phyloP scores from a whole-genome alignment of 306 rosid species.

The Cicer bijugum region DNA sequence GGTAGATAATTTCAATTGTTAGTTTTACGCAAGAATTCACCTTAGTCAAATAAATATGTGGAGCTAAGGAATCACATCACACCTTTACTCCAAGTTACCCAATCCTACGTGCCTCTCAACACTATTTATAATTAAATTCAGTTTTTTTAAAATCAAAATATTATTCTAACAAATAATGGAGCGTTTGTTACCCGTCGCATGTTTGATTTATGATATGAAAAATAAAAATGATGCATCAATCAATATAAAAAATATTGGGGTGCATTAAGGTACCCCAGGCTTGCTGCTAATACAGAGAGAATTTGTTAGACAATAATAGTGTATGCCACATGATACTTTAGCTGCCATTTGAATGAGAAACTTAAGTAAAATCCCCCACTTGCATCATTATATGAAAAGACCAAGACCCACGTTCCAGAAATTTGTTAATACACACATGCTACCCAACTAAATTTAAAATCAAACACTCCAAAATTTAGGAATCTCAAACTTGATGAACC shows the following conservation, averaged over 20 bases:
- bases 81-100: background rate
- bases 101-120: background rate
- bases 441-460: constrained; percentile 1
- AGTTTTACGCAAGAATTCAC: background rate
- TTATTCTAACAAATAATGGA: background rate
- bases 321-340: constrained; percentile 22
- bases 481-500: constrained; percentile 18
- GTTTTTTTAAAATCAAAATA: background rate
- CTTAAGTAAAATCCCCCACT: constrained; percentile 10
- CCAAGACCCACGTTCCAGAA: constrained; percentile 7
- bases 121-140: constrained; percentile 3
- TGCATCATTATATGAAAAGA: constrained; percentile 10
- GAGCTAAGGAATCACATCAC: background rate
- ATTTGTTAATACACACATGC: constrained; percentile 5
- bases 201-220: constrained; percentile 18
- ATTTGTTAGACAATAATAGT: background rate
- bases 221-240: background rate
- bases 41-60: background rate
- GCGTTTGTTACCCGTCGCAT: background rate
- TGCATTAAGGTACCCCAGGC: background rate
- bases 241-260: background rate
- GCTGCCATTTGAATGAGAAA: constrained; percentile 18
- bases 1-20: background rate
- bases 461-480: constrained; percentile 24
- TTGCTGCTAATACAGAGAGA: background rate